Conservation (phyloP, 208 protist species). For the Blastocrithidia nonstop region DNA sequence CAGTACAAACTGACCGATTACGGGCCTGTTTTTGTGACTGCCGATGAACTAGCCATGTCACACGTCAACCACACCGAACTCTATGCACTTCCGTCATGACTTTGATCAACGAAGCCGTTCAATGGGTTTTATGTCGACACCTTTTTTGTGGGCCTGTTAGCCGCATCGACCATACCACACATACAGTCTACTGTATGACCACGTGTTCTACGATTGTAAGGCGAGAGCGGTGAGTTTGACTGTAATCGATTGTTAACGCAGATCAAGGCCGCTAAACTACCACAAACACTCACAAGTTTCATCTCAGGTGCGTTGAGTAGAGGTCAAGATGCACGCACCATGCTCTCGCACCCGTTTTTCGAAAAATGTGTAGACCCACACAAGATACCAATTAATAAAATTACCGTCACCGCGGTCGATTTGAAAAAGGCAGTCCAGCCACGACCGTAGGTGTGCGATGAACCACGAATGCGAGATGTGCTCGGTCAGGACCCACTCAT, state of each 20-base stretch:
- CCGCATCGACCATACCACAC: slow-evolving; percentile 29
- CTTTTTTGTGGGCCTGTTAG: slow-evolving; percentile 62
- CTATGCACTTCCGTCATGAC: slow-evolving; percentile 23
- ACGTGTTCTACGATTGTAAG: slow-evolving; percentile 5
- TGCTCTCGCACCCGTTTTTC: slow-evolving; percentile 46
- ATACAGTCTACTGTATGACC: slow-evolving; percentile 22
- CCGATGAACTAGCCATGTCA: slow-evolving; percentile 21
- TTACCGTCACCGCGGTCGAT: slow-evolving; percentile 23
- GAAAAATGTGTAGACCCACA: background rate
- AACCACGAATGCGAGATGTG: slow-evolving; percentile 36
- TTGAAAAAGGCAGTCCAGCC: slow-evolving; percentile 20
- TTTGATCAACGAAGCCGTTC: slow-evolving; percentile 11
- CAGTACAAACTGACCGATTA: slow-evolving; percentile 53
- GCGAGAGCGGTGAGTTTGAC: background rate
- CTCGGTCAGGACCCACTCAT: slow-evolving; percentile 36
- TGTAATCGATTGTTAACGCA: slow-evolving; percentile 11
- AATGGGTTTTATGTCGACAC: slow-evolving; percentile 26
- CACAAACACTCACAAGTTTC: slow-evolving; percentile 25
- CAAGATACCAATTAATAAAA: slow-evolving; percentile 5
- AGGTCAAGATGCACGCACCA: slow-evolving; percentile 10
- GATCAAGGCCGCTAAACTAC: slow-evolving; percentile 6
- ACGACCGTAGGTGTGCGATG: slow-evolving; percentile 24
- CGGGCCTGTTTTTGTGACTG: slow-evolving; percentile 46
- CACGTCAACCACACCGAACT: background rate
- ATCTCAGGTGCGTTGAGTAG: slow-evolving; percentile 24